Base-by-base conservation (phyloP, 176 grass and related monocot genomes). In the Lolium rigidum region DNA sequence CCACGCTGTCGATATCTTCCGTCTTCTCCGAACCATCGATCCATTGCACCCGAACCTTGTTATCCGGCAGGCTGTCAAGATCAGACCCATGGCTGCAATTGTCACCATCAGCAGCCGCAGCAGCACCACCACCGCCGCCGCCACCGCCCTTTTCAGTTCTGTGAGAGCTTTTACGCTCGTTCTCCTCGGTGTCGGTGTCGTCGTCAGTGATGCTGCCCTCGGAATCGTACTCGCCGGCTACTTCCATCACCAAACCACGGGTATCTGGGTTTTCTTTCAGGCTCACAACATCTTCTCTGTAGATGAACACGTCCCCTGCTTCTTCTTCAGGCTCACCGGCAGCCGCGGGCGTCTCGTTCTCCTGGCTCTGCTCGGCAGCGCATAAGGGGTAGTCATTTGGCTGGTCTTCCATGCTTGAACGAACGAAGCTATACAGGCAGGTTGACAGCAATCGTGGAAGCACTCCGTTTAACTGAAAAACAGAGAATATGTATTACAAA, bases 211-310 rank as follows among this genome's bases (percentile, higher is more conserved):
- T 86, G 90, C 97, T 99, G 28, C 82, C 90, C 43, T 96, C 94
- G 5, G 97, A 96, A 86, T 96, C 97, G 52, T 90, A 96, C 9
- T 99, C 94, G 21, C 97, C 97, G 2, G 97, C 92, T 72, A 93
- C 92, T 76, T 95, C 94, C 22, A 94, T 63, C 85, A 96, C 97
- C 79, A 99, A 77, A 35, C 97, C 97, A 91, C 86, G 84, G 18
- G 39, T n/a, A 85, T 86, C 66, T 31, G 71, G 79, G 52, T 84
- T 67, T 54, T 84, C 89, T n/a, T 93, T 94, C 78, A 90, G 86
- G 70, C 71, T 82, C 39, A 99, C 88, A 55, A 99, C 84, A 88
- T 99, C 97, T 80, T 99, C 90, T 73, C 90, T 91, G 78, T 99
- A 96, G 47, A 99, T 17, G 90, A 94, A 91, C 70, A 62, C 2